Evolutionary conservation across 495 filamentous ascomycete species (phyloP).

Genomic region (Neurospora intermedia): DNA sequence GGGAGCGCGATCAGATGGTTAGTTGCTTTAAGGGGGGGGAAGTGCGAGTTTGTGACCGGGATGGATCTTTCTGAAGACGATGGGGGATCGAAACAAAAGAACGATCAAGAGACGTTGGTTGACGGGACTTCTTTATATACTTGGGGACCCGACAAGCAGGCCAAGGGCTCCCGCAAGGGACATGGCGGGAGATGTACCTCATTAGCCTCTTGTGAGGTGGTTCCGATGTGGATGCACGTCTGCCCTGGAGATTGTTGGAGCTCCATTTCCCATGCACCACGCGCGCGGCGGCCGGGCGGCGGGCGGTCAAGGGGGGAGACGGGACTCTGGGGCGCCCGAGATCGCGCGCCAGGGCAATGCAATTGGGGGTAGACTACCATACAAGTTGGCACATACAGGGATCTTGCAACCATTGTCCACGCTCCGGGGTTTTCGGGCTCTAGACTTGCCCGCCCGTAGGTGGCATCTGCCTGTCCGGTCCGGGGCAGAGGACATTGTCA

Average conservation of each 20-base stretch:
- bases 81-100: neutral
- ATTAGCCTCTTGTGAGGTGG: neutral
- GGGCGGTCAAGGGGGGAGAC: neutral
- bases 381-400: neutral
- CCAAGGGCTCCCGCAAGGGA: neutral
- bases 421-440: neutral
- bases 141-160: neutral
- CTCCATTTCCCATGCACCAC: neutral
- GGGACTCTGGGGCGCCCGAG: neutral
- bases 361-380: neutral
- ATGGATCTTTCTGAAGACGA: neutral
- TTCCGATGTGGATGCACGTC: neutral
- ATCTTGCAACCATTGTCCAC: neutral
- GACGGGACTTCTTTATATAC: neutral
- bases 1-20: conserved; percentile 38
- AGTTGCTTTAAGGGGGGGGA: neutral
- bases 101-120: neutral
- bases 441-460: neutral
- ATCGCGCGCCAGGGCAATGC: neutral
- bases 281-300: neutral
- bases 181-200: neutral
- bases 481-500: neutral
- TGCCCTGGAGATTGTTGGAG: neutral
- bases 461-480: neutral
- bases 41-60: neutral